Base-by-base conservation (phyloP, 2,329 filamentous ascomycete species). In the Fusarium heterosporum region DNA sequence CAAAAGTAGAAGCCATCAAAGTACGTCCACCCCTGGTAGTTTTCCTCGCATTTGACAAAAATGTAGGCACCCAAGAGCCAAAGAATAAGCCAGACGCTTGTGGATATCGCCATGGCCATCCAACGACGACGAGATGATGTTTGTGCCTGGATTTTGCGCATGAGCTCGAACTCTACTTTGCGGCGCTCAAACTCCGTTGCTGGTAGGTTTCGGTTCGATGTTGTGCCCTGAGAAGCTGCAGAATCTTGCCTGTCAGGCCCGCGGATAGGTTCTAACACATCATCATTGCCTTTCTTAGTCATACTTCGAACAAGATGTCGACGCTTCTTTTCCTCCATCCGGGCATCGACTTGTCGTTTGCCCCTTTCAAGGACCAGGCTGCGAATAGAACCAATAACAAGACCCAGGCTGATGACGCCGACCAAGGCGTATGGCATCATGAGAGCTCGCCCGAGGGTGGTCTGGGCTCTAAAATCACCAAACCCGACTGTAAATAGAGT, bases 1-100 rank as follows among this genome's bases (percentile, higher is more conserved):
- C 89, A 89, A 74, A 97, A 96, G 78, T 97, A 97, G 41, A 97
- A 83, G 0, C 89, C 86, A 56, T 93, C 82, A 70, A 95, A 97
- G 74, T 97, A 97, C 2, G 79, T 83, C 87, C 93, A 90, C 4
- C 75, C 50, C 67, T 90, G 87, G 49, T 87, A 87, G 0, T 75
- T 73, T 16, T 73, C 55, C 73, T 90, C 87, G 51, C 78, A 81
- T 12, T 73, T 74, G 70, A 84, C 78, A 66, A 97, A 97, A 11
- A 96, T 85, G 14, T 89, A 82, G 3, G 93, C 93, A 4, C 94
- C 94, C 0, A 91, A 79, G 32, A 93, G 88, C 93, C 94, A 97
- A 11, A 97, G 84, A 0, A 90, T 77, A 0, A 89, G 79, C 82
- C 93, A 96, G 0, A 87, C 87, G 9, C 84, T 79, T 1, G 89